phyloP scores from a whole-genome alignment of 371 early-diverging fungal genomes.

The Chytridium lagenaria region DNA sequence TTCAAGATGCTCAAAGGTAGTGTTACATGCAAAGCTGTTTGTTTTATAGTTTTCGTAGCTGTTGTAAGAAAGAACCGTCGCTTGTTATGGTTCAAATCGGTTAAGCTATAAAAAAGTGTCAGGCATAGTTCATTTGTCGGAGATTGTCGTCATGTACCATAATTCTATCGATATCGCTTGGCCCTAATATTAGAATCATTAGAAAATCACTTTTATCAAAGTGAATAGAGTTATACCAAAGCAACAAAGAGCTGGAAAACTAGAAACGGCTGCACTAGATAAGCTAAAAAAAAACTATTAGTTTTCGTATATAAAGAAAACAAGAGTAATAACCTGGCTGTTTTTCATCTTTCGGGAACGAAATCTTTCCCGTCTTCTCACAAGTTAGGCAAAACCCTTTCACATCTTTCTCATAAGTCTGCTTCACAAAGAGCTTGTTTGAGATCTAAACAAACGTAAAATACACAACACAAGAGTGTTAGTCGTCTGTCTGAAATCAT shows the following conservation, averaged over 20 bases:
- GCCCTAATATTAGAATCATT: conserved; percentile 18
- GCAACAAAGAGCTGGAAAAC: conserved; percentile 45
- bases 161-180: conserved; percentile 41
- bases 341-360: conserved; percentile 47
- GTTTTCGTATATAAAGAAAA: neutral
- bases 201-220: too few relatives aligned
- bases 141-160: conserved; percentile 20
- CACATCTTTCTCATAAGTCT: conserved; percentile 43
- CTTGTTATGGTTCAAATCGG: conserved; percentile 43
- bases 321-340: conserved; percentile 36
- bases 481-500: too few relatives aligned
- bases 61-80: conserved; percentile 48
- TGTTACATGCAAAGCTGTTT: conserved; percentile 47
- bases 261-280: conserved; percentile 47
- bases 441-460: too few relatives aligned
- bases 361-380: conserved; percentile 43
- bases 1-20: conserved; percentile 37
- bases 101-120: conserved; percentile 18
- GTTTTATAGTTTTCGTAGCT: conserved; percentile 38
- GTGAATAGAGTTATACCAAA: conserved; percentile 14
- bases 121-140: neutral
- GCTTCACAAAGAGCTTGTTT: conserved; percentile 37
- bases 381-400: conserved; percentile 46
- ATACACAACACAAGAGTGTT: too few relatives aligned
- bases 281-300: conserved; percentile 24